phyloP scores from a whole-genome alignment of 2,329 filamentous ascomycete genomes.

The Penicillium sp. region DNA sequence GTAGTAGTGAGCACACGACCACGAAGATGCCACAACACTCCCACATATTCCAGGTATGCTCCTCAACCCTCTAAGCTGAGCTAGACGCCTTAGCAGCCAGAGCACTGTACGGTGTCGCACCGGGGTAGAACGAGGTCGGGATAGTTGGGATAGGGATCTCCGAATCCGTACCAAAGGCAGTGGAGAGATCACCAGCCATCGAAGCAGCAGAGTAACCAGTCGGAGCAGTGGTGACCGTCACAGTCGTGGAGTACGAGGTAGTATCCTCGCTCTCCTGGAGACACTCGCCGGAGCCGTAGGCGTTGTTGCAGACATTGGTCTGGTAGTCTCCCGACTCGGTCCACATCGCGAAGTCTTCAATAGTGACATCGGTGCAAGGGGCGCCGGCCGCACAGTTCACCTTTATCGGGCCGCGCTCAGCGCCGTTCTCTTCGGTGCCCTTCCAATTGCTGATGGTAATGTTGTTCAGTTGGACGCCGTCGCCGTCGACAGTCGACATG shows the following conservation, averaged over 20 bases:
- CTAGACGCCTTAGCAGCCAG: slow-evolving; percentile 23
- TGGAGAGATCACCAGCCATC: slow-evolving; percentile 31
- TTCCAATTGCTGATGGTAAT: slow-evolving; percentile 62
- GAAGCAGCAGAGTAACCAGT: slow-evolving; percentile 33
- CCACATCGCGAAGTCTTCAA: slow-evolving; percentile 57
- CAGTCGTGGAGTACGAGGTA: slow-evolving; percentile 27
- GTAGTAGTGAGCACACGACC: no score
- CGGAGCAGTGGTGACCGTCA: slow-evolving; percentile 27
- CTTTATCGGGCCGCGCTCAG: slow-evolving; percentile 57
- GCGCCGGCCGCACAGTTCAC: slow-evolving; percentile 55
- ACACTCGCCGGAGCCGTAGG: slow-evolving; percentile 55
- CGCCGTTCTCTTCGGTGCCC: slow-evolving; percentile 56
- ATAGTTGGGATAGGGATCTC: slow-evolving; percentile 35
- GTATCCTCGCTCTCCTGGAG: slow-evolving; percentile 37
- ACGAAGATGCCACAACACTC: not conserved
- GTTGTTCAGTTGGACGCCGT: slow-evolving; percentile 58
- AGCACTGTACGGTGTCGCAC: slow-evolving; percentile 34
- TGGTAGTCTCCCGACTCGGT: slow-evolving; percentile 33
- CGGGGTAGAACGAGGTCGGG: slow-evolving; percentile 36
- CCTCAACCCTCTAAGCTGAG: slow-evolving; percentile 2
- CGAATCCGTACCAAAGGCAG: slow-evolving; percentile 29
- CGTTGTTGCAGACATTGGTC: slow-evolving; percentile 53
- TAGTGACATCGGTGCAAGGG: slow-evolving; percentile 58
- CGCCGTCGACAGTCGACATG: slow-evolving; percentile 47
- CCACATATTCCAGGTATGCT: not conserved